phyloP scores from a whole-genome alignment of 257 asterid genomes.

The Jacaranda copaia region DNA sequence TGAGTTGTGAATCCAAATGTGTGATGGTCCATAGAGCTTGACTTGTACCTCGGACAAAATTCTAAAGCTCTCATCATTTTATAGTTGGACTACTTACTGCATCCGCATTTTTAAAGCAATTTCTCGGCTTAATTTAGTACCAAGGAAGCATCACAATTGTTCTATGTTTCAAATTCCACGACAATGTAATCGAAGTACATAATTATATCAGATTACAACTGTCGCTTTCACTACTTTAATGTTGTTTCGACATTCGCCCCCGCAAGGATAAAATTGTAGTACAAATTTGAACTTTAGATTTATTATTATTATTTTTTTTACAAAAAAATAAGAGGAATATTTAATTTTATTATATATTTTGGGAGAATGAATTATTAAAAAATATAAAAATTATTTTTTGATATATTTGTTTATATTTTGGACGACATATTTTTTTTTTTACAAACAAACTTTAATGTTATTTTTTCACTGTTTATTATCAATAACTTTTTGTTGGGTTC shows the following conservation, averaged over 20 bases:
- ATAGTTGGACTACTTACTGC: neutral
- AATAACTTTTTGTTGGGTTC: no score
- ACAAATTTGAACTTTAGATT: no score
- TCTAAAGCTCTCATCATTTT: conserved; percentile 32
- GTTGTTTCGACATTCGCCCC: neutral
- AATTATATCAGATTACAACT: neutral
- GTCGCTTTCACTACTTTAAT: neutral
- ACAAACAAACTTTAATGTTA: no score
- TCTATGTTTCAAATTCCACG: conserved; percentile 7
- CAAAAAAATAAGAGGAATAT: no score
- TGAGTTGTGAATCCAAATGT: conserved; percentile 12
- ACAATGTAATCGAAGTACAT: conserved; percentile 10
- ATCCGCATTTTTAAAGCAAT: neutral
- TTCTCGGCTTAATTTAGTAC: neutral
- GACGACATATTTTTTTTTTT: no score
- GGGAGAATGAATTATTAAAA: no score
- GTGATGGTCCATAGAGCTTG: neutral
- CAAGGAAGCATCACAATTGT: neutral
- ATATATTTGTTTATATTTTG: no score
- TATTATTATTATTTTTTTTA: no score
- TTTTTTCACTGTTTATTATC: no score
- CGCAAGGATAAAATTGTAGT: no score
- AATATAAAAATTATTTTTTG: no score
- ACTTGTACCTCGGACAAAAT: neutral
- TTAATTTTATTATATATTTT: no score